Percentiles rank a stretch among this genome's conserved stretches.
Conservation (phyloP, 192 early-diverging fungal genomes). For the Coemansia sp. region DNA sequence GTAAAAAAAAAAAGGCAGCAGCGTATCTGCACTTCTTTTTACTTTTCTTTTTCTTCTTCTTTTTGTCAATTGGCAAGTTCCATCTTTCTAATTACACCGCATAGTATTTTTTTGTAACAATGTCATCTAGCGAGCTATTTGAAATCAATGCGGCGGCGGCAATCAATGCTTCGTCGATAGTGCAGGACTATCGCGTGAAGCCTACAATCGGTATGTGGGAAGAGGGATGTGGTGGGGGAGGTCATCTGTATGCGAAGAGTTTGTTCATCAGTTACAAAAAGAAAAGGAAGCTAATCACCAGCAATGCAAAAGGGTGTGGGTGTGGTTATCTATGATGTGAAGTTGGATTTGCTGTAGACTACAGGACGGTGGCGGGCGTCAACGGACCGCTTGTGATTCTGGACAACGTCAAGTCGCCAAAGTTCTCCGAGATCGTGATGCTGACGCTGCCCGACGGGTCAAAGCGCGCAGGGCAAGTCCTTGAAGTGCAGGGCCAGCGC, state of each 20-base stretch:
- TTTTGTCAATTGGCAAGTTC: no score
- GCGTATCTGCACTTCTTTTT: no score
- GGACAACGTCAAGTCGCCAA: conserved; percentile 98
- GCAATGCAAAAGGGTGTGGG: no score
- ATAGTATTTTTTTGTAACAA: conserved; percentile 10
- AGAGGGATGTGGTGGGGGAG: no score
- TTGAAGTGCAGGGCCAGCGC: conserved; percentile 94
- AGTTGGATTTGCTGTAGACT: conserved; percentile 63
- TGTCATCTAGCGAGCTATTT: conserved; percentile 46
- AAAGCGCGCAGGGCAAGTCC: conserved; percentile 92
- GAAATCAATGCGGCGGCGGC: conserved; percentile 49
- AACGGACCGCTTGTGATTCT: conserved; percentile 98
- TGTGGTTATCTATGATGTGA: neutral
- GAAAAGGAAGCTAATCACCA: no score
- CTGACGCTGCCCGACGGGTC: conserved; percentile 96
- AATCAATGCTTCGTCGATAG: conserved; percentile 50
- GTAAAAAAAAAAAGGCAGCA: no score
- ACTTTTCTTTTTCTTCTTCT: no score
- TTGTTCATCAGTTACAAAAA: no score
- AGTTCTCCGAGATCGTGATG: conserved; percentile 96
- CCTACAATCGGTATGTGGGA: conserved; percentile 42
- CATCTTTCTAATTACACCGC: conserved; percentile 6
- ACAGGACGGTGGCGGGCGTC: conserved; percentile 94
- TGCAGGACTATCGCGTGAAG: conserved; percentile 52
- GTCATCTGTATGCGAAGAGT: no score